phyloP scores from a whole-genome alignment of 2,329 filamentous ascomycete genomes.

The Beauveria caledonica region DNA sequence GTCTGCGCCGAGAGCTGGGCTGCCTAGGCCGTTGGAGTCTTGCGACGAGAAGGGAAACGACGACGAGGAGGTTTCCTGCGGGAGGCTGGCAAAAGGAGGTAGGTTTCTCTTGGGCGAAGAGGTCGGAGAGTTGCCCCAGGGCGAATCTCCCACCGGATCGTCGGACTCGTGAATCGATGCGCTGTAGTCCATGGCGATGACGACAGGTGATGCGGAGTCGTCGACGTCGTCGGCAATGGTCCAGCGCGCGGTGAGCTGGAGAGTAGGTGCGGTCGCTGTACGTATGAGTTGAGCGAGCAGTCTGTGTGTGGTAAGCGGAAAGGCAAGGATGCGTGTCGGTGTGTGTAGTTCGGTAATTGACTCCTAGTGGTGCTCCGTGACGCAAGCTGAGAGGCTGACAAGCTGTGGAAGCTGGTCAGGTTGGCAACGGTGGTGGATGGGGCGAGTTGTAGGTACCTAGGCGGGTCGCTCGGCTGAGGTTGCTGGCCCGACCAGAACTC shows the following conservation, averaged over 20 bases:
- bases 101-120: constrained; percentile 41
- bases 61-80: constrained; percentile 31
- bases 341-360: background rate
- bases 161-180: constrained; percentile 47
- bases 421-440: background rate
- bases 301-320: background rate
- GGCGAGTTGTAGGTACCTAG: background rate
- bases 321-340: background rate
- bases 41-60: constrained; percentile 38
- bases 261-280: background rate
- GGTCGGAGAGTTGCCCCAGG: constrained; percentile 47
- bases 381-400: constrained; percentile 11
- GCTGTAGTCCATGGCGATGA: constrained; percentile 47
- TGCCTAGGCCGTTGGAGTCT: constrained; percentile 35
- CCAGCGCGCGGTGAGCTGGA: background rate
- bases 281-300: background rate
- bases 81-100: constrained; percentile 33
- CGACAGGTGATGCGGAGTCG: constrained; percentile 6
- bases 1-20: constrained; percentile 26
- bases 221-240: background rate
- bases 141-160: constrained; percentile 42
- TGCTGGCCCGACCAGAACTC: background rate
- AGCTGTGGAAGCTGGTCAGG: constrained; percentile 5
- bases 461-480: constrained; percentile 4
- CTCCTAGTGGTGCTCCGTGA: constrained; percentile 8